Conservation (phyloP, 805 yeast genomes). For the Candida tammaniensis region DNA sequence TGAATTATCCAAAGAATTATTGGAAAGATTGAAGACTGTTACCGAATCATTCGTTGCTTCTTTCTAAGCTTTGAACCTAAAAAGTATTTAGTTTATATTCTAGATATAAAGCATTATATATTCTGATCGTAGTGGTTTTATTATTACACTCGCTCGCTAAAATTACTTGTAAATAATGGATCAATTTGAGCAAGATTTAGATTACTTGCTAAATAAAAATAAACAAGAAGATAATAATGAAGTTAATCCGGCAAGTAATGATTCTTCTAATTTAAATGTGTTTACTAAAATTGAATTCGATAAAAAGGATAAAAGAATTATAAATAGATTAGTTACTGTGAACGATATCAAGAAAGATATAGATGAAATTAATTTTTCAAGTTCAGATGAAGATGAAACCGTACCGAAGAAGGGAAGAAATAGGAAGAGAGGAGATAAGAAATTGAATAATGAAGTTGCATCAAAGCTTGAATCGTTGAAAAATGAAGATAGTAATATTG, state of each 20-base stretch:
- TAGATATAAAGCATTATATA: slow-evolving; percentile 10
- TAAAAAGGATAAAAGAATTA: slow-evolving; percentile 12
- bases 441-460: neutral
- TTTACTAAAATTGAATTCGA: slow-evolving; percentile 4
- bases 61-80: slow-evolving; percentile 43
- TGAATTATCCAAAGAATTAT: slow-evolving; percentile 81
- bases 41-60: slow-evolving; percentile 92
- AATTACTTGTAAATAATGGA: slow-evolving; percentile 5
- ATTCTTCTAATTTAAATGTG: neutral
- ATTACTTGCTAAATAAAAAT: slow-evolving; percentile 16
- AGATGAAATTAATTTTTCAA: slow-evolving; percentile 22
- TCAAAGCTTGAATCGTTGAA: neutral
- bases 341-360: slow-evolving; percentile 23
- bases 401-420: slow-evolving; percentile 4
- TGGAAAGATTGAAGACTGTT: slow-evolving; percentile 84
- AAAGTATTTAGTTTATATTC: slow-evolving; percentile 5
- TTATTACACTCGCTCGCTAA: neutral
- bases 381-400: slow-evolving; percentile 20
- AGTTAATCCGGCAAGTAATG: neutral
- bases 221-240: neutral
- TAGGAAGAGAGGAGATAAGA: neutral
- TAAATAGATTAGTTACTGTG: slow-evolving; percentile 10
- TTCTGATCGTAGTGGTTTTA: neutral
- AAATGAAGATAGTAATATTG: no score
- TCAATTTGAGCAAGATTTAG: slow-evolving; percentile 29